These are phyloP conservation scores for Spathaspora girioi DNA, from an alignment of 805 yeast genomes.

Conservation along the genomic window DNA sequence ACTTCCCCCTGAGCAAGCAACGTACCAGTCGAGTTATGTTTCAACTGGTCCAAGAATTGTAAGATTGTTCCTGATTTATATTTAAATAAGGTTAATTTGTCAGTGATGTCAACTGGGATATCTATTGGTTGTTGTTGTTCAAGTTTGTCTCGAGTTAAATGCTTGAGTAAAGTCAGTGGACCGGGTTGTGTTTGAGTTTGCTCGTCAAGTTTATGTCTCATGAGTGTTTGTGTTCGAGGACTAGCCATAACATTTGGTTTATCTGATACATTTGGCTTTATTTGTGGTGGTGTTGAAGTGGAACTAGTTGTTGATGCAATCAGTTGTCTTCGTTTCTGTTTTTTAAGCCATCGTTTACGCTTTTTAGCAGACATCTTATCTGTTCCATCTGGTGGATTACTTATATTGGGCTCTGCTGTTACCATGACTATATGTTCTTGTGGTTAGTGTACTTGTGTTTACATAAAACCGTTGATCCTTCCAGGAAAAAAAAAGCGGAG, in stretches of 20 bases:
- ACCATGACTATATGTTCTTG: background rate
- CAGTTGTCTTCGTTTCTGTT: background rate
- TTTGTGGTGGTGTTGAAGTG: background rate
- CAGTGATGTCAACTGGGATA: slow-evolving; percentile 24
- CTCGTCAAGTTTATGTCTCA: slow-evolving; percentile 26
- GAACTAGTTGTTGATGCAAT: background rate
- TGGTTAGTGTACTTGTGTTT: background rate
- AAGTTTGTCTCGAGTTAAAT: background rate
- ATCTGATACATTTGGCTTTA: too few relatives aligned
- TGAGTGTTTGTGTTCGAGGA: slow-evolving; percentile 37
- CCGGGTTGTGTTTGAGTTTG: background rate
- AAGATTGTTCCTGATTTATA: slow-evolving; percentile 28
- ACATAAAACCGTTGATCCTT: background rate
- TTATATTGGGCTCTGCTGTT: background rate
- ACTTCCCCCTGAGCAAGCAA: slow-evolving; percentile 59
- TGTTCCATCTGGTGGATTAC: background rate
- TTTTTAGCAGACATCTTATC: background rate
- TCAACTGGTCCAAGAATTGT: slow-evolving; percentile 23
- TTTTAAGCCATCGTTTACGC: background rate
- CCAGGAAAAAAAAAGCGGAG: background rate
- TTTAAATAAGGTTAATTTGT: slow-evolving; percentile 33
- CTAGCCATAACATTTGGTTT: slow-evolving; percentile 13
- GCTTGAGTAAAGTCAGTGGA: background rate
- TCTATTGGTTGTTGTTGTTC: background rate
- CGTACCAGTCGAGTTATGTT: slow-evolving; percentile 29